Evolutionary conservation across 306 rosid species (phyloP), one percentile per base, ranked within the genome.

Genomic region (Prunus fruticosa): DNA sequence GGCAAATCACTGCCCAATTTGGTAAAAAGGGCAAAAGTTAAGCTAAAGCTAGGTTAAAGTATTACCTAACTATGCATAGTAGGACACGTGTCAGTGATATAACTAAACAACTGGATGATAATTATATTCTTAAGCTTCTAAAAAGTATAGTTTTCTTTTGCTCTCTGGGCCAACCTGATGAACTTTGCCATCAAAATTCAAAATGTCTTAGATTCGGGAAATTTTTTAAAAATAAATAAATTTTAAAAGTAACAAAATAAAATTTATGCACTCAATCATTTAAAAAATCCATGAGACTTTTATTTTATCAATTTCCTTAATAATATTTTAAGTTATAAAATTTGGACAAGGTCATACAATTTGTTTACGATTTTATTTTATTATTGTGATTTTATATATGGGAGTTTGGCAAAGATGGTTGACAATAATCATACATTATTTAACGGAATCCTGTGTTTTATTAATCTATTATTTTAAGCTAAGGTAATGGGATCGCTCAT

Each of bases 71-170:
- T 51, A 28, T 50, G 61, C 30, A 34, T 34, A 9, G 16, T 49
- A 69, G 76, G 86, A 80, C 74, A 83, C 47, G 85, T 80, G 87
- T 83, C 81, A 56, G 50, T 76, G 85, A 78, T 73, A 67, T 76
- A 78, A 84, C 90, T 82, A 78, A 82, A 84, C 90, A 87, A 82
- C 82, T 80, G 69, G 83, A 70, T 83, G 15, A 71, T 80, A 82
- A 84, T 86, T 80, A 82, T 87, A 86, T 74, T 82, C 85, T 73
- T 78, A 77, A 79, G 76, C 86, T 83, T 85, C 83, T 64, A 76
- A 38, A 38, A 32, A 38, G 43, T 38, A 6, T 79, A 83, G 81
- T 53, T 73, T 77, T 58, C 63, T 69, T 83, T 83, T 78, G 73
- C 53, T 18, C 23, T 49, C 58, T 57, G 75, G 80, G 19, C 53